Base-by-base conservation (phyloP, 2,329 filamentous ascomycete species). In the Xylaria polymorpha region DNA sequence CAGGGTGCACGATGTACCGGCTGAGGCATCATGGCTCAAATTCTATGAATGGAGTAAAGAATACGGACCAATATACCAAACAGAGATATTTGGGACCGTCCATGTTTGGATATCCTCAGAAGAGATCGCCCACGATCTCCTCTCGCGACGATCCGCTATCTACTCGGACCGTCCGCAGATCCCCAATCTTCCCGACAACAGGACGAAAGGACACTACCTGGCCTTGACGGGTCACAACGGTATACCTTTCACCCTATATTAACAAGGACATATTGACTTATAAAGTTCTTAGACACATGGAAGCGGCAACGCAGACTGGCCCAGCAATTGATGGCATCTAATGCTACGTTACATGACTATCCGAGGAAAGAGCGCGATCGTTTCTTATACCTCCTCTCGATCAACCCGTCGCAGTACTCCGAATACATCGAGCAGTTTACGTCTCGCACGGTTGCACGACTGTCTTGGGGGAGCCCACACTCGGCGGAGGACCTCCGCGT, bases 21-120 rank as follows among this genome's bases (percentile, higher is more conserved):
- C 75, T 15, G 76, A 81, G 43, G 75, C 74, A 43, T 77, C 83
- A 22, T 85, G 83, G 83, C 69, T 85, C 32, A 85, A 85, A 74
- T 84, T 85, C 68, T 81, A 82, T 69, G 82, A 85, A 69, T 85
- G 83, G 83, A 79, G 78, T 67, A 80, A 83, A 73, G 73, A 78
- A 39, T 85, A 82, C 67, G 83, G 83, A 0, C 82, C 83, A 8
- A 85, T 85, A 64, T 85, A 84, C 72, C 79, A 83, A 72, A 81
- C 80, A 56, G 77, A 83, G 66, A 83, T 84, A 22, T 85, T 85
- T 46, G 83, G 83, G 22, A 79, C 78, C 3, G 77, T 81, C 4
- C 83, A 85, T 69, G 80, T 85, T 55, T 85, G 83, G 83, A 85
- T 85, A 61, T 83, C 83, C 9, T 82, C 81, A 1, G 83, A 85